Evolutionary conservation across 805 yeast genomes (phyloP), one percentile per base, ranked within the genome.

Genomic region (Pichia californica): DNA sequence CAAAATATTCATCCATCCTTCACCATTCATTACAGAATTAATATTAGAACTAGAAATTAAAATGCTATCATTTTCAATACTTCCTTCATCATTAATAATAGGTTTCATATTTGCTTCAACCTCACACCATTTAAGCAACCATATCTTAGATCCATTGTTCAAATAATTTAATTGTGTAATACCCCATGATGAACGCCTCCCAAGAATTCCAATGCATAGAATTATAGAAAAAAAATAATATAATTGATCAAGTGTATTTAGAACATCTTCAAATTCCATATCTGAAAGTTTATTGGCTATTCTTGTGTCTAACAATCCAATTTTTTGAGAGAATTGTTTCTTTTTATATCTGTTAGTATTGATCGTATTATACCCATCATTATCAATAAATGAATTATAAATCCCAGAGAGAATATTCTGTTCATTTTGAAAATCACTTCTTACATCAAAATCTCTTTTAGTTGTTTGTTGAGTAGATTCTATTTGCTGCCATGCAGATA

Each of bases 171-270:
- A 41, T 41, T 59, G 58, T 1, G 61, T 52, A 36, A 53, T 44
- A 5, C 60, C 61, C 62, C 58, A 59, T 9, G 61, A 59, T 51
- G 46, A 51, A 36, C 56, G 37, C 16, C 50, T 53, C 8, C 61
- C 54, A 7, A 56, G 38, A 3, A 58, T 55, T 14, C 58, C 52
- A 31, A 53, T 41, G 11, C 49, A 51, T 20, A 60, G 37, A 3
- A 60, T 29, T 16, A 59, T 28, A 21, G 60, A 55, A 26, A 55
- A 50, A 38, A 53, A 52, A 13, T 46, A 43, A 43, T 57, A 58
- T 5, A 57, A 40, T 21, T 59, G 59, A 28, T 50, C 37, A 27
- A 49, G 36, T 21, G 39, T 21, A 30, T 35, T 33, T 6, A 27
- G 10, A 3, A 41, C 21, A 29, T 41, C 48, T 29, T n/a, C n/a